Conservation (phyloP, 345 rosid genomes). For the Anacardium occidentale region DNA sequence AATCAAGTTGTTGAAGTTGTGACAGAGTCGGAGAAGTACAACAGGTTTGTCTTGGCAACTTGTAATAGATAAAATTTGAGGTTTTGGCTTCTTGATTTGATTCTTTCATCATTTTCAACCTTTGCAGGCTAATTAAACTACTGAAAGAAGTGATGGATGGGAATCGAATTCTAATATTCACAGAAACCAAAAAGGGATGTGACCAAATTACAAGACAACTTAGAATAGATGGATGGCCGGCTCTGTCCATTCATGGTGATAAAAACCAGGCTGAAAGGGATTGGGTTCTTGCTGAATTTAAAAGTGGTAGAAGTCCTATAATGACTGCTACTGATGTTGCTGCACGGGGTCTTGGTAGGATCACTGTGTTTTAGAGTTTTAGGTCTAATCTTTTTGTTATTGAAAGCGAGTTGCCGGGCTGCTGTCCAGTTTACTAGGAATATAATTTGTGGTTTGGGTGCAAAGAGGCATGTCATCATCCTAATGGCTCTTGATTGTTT, state of each 20-base stretch:
- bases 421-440: constrained; percentile 77
- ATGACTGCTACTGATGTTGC: constrained; percentile 99
- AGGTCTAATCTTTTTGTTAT: constrained; percentile 40
- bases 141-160: constrained; percentile 86
- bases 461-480: constrained; percentile 28
- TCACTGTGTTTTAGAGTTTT: constrained; percentile 60
- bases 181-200: constrained; percentile 93
- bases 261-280: constrained; percentile 94
- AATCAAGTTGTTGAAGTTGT: constrained; percentile 85
- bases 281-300: constrained; percentile 93
- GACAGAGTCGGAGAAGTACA: constrained; percentile 74
- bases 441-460: constrained; percentile 61
- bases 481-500: constrained; percentile 13
- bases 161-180: constrained; percentile 75
- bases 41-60: constrained; percentile 57
- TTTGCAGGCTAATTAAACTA: constrained; percentile 65
- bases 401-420: constrained; percentile 83
- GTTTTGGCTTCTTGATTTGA: constrained; percentile 3
- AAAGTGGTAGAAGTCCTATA: constrained; percentile 84
- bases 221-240: constrained; percentile 99
- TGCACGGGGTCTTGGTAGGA: constrained; percentile 99
- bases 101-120: constrained; percentile 10
- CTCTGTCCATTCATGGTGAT: constrained; percentile 96
- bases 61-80: background rate
- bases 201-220: constrained; percentile 93